Evolutionary conservation across 768 basidiomycete genomes (phyloP), one percentile per base, ranked within the genome.

Genomic region (Dendrothele bispora): DNA sequence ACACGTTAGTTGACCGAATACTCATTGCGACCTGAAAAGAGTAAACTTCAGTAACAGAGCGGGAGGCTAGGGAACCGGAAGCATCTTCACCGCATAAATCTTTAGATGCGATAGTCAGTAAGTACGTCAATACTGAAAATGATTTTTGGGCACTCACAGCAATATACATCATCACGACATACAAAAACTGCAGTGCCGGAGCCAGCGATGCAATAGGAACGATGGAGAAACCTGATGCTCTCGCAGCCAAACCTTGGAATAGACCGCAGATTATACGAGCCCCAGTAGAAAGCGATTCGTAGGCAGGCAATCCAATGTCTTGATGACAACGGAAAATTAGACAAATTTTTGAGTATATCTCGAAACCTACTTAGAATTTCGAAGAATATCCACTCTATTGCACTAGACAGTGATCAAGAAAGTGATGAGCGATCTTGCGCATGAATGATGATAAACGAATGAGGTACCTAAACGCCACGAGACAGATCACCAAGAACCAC

Each of bases 151-250:
- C 25, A 66, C 77, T 61, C 54, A 82, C 70, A 26, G 78, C 76
- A 43, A 83, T 81, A 51, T 81, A 83, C 87, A 88, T 91, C 86
- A 92, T 84, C 49, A 88, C 78, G 6, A 86, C 74, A 56, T 87
- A 88, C 1, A 74, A 57, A 87, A 88, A 84, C 84, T 88, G 81
- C 30, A 89, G 65, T 6, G 88, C 83, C 0, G 89, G 89, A 0
- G 88, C 83, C 2, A 85, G 59, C 6, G 67, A 61, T 0, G 74
- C 65, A 1, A 82, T 36, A 0, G 73, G 64, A 1, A 79, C 68
- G 28, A 80, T 78, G 0, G 77, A 53, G 38, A 80, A 75, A 0
- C 80, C 80, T 3, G 79, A 79, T 2, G 79, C 79, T 2, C 80
- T 64, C 1, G 70, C 74, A 11, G 78, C 77, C 18, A 80, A 61